Conservation (phyloP, 768 basidiomycete genomes). For the Kwoniella mangroviensis region DNA sequence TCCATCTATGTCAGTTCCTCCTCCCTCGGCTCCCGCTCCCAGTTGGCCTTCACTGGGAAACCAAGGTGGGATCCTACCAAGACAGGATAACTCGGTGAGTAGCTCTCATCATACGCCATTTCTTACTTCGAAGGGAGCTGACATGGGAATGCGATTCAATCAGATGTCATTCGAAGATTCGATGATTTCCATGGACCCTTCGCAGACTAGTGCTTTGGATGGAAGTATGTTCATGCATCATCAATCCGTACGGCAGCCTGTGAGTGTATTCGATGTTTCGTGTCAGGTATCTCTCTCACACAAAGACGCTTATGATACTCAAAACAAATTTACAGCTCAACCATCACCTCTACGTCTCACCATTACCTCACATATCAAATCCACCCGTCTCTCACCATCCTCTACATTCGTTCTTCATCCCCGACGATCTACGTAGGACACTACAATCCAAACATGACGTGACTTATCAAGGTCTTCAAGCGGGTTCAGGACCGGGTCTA, state of each 20-base stretch:
- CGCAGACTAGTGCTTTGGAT: constrained; percentile 34
- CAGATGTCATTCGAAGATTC: constrained; percentile 21
- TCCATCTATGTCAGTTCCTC: background rate
- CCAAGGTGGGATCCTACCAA: constrained; percentile 19
- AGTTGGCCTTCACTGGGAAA: constrained; percentile 20
- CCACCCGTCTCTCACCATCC: constrained; percentile 59
- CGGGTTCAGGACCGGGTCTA: constrained; percentile 60
- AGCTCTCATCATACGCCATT: background rate
- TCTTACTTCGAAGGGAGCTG: background rate
- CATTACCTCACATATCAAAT: constrained; percentile 65
- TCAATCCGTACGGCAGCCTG: constrained; percentile 66
- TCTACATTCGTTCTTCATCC: constrained; percentile 72
- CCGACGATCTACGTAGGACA: constrained; percentile 65
- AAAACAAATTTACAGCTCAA: constrained; percentile 66
- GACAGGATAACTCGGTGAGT: constrained; percentile 22
- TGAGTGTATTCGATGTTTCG: constrained; percentile 52
- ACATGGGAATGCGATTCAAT: too few relatives aligned
- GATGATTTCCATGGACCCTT: constrained; percentile 23
- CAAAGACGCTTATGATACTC: constrained; percentile 14
- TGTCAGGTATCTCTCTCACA: constrained; percentile 24
- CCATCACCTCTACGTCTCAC: constrained; percentile 87
- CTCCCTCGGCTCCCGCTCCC: constrained; percentile 4
- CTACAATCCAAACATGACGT: constrained; percentile 56
- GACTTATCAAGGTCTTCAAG: constrained; percentile 34
- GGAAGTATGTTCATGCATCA: constrained; percentile 49